Percentiles rank a stretch among this genome's conserved stretches.
Conservation (phyloP, 2,329 filamentous ascomycete species). For the Aureobasidium sp. region DNA sequence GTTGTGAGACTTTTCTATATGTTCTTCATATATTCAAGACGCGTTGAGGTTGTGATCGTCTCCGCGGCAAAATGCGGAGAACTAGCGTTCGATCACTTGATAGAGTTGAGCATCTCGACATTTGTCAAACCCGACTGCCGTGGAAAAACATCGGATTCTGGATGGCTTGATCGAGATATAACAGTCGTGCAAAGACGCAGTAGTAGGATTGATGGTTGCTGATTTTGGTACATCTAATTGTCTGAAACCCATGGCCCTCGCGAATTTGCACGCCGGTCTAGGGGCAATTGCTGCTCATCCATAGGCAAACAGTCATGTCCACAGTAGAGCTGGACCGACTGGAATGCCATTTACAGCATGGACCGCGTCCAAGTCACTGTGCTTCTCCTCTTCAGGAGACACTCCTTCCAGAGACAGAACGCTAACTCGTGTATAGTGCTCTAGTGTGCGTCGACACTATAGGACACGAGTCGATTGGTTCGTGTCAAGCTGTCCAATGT, state of each 20-base stretch:
- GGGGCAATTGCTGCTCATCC: too few species aligned
- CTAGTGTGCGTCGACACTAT: not conserved
- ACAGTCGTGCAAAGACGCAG: not conserved
- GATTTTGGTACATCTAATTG: not conserved
- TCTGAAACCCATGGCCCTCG: not conserved
- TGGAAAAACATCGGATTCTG: not conserved
- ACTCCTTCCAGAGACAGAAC: too few species aligned
- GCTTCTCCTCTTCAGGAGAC: too few species aligned
- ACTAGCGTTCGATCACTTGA: not conserved
- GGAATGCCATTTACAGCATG: not conserved
- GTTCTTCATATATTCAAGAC: not conserved
- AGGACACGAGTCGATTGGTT: not conserved
- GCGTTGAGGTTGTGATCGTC: not conserved
- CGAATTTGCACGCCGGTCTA: not conserved
- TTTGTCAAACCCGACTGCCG: not conserved
- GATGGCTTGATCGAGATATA: not conserved
- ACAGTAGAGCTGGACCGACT: not conserved
- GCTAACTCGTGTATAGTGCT: not conserved
- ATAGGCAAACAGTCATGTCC: not conserved
- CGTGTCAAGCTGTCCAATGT: not conserved
- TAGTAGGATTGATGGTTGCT: not conserved
- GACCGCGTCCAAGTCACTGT: not conserved
- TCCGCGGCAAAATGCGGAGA: conserved; percentile 4
- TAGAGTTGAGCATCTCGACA: conserved; percentile 1
- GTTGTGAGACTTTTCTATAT: not conserved